These are phyloP conservation scores for Aquilaria malaccensis DNA, from an alignment of 345 rosid species.

Conservation along the genomic window DNA sequence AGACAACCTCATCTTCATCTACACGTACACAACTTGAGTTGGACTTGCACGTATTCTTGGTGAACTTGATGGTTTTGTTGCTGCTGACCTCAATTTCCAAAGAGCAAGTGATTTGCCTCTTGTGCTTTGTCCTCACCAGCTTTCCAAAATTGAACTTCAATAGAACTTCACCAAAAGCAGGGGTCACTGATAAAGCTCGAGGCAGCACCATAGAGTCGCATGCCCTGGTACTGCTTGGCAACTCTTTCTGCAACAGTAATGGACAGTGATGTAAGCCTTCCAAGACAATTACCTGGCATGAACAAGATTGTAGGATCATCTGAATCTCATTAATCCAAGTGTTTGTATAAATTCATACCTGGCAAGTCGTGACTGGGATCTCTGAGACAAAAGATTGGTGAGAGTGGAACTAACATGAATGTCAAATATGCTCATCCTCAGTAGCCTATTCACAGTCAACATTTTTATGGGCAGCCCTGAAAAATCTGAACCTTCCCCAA, in stretches of 20 bases:
- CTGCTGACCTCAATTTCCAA: conserved; percentile 44
- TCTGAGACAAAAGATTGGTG: conserved; percentile 47
- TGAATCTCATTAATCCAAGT: neutral
- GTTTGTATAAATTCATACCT: conserved; percentile 26
- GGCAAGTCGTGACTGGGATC: conserved; percentile 55
- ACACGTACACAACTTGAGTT: too few relatives aligned
- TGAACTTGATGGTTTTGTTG: conserved; percentile 50
- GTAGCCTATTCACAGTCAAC: conserved; percentile 56
- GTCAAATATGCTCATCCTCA: conserved; percentile 62
- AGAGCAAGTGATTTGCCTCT: conserved; percentile 48
- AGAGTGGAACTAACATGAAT: conserved; percentile 66
- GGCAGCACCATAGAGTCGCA: conserved; percentile 66
- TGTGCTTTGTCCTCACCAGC: conserved; percentile 60
- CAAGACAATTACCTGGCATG: too few relatives aligned
- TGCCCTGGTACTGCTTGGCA: conserved; percentile 33
- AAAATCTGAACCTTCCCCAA: conserved; percentile 66
- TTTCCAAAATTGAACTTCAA: conserved; percentile 53
- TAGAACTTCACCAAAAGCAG: conserved; percentile 37
- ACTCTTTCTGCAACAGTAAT: conserved; percentile 52
- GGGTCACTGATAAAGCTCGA: conserved; percentile 17
- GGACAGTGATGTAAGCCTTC: too few relatives aligned
- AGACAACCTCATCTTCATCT: too few relatives aligned
- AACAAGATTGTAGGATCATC: neutral
- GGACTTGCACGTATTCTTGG: conserved; percentile 23
- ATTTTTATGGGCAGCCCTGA: conserved; percentile 67